Base-by-base conservation (phyloP, 2,329 filamentous ascomycete species). In the Immersiporthe knoxdaviesiana region DNA sequence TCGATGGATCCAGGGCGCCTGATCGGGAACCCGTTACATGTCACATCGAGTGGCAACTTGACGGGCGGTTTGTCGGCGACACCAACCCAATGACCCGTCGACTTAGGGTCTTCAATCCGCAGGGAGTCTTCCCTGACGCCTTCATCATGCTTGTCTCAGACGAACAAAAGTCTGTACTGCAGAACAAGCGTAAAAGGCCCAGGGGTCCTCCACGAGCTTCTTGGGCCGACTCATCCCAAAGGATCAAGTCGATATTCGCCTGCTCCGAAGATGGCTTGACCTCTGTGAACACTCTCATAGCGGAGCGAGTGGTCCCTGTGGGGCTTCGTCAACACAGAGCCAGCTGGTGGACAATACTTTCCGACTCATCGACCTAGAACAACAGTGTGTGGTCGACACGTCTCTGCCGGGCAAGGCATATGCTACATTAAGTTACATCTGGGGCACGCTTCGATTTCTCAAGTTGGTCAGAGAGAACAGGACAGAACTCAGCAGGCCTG, bases 341-440 rank as follows among this genome's bases (percentile, higher is more conserved):
- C 32, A 16, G 35, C n/a, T 32, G 10, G 24, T 37, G 21, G 24
- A 41, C 3, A 21, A 30, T 1, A 24, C 30, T 12, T 24, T 66
- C 5, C 37, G 63, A 6, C 52, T 65, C n/a, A 30, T 65, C 10
- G 63, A 65, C 18, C 21, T 65, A 21, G 16, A 59, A 21, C 32
- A 65, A 3, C 24, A 58, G 3, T 44, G 63, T 32, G 30, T 65
- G 37, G 37, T 59, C 12, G 18, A 27, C 21, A 44, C 35, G 24
- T 30, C 63, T 18, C 50, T 65, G 6, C n/a, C 12, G n/a, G 63
- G 54, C 6, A 54, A 56, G 12, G 35, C 30, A 24, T 65, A 65
- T 39, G 63, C 63, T 18, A 65, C 63, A 8, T 21, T 58, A 11
- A 58, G 50, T 24, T 65, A 65, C 14, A 39, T 65, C 35, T 56